These are phyloP conservation scores for Termitomyces sp. DNA, from an alignment of 768 basidiomycete species.

Conservation along the genomic window DNA sequence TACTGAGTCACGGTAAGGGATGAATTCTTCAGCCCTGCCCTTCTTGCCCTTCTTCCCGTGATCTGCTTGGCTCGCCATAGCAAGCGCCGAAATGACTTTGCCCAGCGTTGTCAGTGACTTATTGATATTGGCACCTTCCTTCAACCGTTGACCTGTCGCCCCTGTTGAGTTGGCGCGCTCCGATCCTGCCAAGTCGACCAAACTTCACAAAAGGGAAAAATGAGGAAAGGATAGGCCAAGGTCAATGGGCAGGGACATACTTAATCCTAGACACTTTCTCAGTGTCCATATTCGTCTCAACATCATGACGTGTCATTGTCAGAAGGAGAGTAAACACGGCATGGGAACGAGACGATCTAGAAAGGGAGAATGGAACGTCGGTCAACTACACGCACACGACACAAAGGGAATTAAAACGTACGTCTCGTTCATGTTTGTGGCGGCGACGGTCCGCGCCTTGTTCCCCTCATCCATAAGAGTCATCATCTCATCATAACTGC, in stretches of 20 bases:
- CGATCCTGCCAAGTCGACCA: slow-evolving; percentile 95
- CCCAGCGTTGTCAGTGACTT: slow-evolving; percentile 97
- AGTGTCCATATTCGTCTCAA: slow-evolving; percentile 80
- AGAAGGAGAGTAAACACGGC: slow-evolving; percentile 95
- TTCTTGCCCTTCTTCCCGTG: slow-evolving; percentile 81
- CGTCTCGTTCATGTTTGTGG: slow-evolving; percentile 99
- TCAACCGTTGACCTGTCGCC: slow-evolving; percentile 91
- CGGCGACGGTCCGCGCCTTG: slow-evolving; percentile 96
- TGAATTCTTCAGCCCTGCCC: slow-evolving; percentile 85
- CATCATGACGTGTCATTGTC: slow-evolving; percentile 87
- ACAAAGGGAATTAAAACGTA: slow-evolving; percentile 28
- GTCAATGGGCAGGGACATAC: slow-evolving; percentile 28
- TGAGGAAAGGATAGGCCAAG: slow-evolving; percentile 8
- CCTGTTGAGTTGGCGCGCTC: slow-evolving; percentile 98
- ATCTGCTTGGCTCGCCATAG: slow-evolving; percentile 58
- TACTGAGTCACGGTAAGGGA: slow-evolving; percentile 97
- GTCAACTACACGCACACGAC: slow-evolving; percentile 4
- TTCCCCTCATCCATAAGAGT: slow-evolving; percentile 99
- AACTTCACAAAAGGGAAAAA: slow-evolving; percentile 31
- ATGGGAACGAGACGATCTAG: slow-evolving; percentile 91
- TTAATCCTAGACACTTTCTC: slow-evolving; percentile 99
- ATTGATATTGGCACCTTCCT: slow-evolving; percentile 99
- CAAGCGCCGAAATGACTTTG: slow-evolving; percentile 93
- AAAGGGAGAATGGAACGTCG: slow-evolving; percentile 4
- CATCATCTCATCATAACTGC: slow-evolving; percentile 95